Percentiles rank a stretch among this genome's conserved stretches.
Conservation (phyloP, 2,329 filamentous ascomycete species). For the Ceratocystis lukuohia region DNA sequence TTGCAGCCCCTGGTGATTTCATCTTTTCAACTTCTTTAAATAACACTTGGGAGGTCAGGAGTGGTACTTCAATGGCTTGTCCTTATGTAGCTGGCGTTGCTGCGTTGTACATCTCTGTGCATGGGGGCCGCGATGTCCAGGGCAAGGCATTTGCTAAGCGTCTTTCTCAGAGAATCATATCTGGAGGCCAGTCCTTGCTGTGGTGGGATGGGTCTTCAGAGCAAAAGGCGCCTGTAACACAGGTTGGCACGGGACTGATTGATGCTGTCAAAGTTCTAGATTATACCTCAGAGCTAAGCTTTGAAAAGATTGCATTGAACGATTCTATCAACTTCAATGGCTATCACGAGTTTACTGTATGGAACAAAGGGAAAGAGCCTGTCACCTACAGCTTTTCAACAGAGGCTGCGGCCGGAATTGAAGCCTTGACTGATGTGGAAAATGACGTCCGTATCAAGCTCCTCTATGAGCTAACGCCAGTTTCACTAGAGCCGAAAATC, state of each 20-base stretch:
- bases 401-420: conserved; percentile 32
- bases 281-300: conserved; percentile 29
- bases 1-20: conserved; percentile 36
- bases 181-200: neutral
- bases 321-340: conserved; percentile 34
- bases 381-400: conserved; percentile 31
- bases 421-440: conserved; percentile 23
- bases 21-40: conserved; percentile 38
- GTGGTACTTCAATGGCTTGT: conserved; percentile 44
- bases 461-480: conserved; percentile 2
- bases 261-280: conserved; percentile 34
- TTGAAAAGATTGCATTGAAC: conserved; percentile 35
- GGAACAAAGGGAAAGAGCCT: conserved; percentile 31
- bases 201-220: conserved; percentile 23
- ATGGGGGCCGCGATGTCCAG: conserved; percentile 30
- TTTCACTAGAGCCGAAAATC: conserved; percentile 9
- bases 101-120: conserved; percentile 32
- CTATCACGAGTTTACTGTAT: conserved; percentile 29
- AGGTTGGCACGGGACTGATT: conserved; percentile 35
- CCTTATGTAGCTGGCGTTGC: conserved; percentile 41
- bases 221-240: conserved; percentile 21
- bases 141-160: conserved; percentile 22
- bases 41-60: conserved; percentile 33
- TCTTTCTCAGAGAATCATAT: conserved; percentile 11
- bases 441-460: conserved; percentile 12